Percentiles rank a stretch among this genome's conserved stretches.
Conservation (phyloP, 768 basidiomycete genomes). For the Chiua virens region DNA sequence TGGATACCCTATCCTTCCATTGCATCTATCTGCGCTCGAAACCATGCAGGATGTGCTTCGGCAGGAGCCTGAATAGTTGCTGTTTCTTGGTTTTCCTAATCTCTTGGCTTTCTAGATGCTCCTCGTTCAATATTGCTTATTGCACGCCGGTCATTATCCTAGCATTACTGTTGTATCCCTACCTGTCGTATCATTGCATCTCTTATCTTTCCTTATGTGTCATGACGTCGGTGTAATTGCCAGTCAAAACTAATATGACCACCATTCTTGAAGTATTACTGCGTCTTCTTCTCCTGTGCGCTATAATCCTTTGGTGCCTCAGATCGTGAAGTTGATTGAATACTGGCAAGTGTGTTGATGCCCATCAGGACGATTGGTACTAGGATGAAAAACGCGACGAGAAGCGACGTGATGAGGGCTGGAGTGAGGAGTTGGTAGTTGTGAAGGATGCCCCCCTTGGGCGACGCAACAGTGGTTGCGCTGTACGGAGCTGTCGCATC, state of each 20-base stretch:
- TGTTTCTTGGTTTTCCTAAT: neutral
- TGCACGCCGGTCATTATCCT: conserved; percentile 9
- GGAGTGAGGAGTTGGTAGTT: conserved; percentile 79
- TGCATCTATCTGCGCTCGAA: conserved; percentile 73
- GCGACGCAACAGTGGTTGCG: conserved; percentile 29
- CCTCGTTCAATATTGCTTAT: conserved; percentile 9
- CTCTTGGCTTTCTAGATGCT: conserved; percentile 13
- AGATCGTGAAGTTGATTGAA: conserved; percentile 65
- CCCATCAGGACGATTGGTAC: conserved; percentile 66
- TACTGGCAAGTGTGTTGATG: conserved; percentile 66
- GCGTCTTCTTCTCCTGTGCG: conserved; percentile 74
- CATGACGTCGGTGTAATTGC: conserved; percentile 15
- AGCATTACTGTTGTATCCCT: conserved; percentile 31
- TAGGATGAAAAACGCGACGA: conserved; percentile 65
- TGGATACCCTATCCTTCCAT: conserved; percentile 58
- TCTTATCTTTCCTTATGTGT: conserved; percentile 22
- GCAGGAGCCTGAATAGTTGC: conserved; percentile 26
- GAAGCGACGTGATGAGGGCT: conserved; percentile 63
- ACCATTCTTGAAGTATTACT: conserved; percentile 42
- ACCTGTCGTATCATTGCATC: conserved; percentile 25
- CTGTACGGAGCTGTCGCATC: conserved; percentile 26
- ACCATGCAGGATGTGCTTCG: conserved; percentile 49
- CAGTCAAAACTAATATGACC: conserved; percentile 17
- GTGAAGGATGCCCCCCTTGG: conserved; percentile 61
- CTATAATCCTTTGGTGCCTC: conserved; percentile 66